These are phyloP conservation scores for Cymbopogon citratus DNA, from an alignment of 176 grass and related monocot genomes.

Conservation along the genomic window DNA sequence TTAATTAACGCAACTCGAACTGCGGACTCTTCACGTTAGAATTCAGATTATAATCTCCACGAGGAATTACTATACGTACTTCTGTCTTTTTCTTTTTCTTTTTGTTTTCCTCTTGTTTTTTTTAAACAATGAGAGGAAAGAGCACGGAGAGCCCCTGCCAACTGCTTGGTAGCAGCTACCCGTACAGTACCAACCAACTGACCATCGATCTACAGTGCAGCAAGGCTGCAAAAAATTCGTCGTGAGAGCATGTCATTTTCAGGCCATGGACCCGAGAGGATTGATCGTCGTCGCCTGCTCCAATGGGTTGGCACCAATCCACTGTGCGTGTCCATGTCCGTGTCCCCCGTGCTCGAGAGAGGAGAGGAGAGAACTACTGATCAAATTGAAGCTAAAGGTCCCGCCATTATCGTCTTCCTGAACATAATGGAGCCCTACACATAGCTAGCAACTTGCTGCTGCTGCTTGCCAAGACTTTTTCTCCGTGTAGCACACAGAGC, in stretches of 20 bases:
- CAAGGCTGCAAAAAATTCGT: background rate
- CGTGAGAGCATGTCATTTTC: background rate
- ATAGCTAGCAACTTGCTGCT: constrained; percentile 3
- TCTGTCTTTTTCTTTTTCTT: too few species aligned
- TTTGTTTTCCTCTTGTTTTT: too few species aligned
- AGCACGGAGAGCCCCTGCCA: background rate
- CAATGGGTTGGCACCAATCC: constrained; percentile 27
- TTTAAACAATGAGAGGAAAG: background rate
- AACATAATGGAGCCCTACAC: background rate
- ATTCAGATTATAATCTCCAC: too few species aligned
- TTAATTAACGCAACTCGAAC: too few species aligned
- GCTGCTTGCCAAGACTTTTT: background rate
- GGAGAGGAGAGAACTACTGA: background rate
- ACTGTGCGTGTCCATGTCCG: constrained; percentile 16
- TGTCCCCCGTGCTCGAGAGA: background rate
- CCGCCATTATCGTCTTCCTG: background rate
- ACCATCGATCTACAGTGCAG: background rate
- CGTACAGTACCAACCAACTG: background rate
- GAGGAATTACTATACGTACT: too few species aligned
- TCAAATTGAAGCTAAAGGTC: background rate
- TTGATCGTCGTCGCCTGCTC: constrained; percentile 1
- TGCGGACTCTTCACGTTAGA: too few species aligned
- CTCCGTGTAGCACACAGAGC: background rate
- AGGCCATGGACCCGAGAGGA: background rate
- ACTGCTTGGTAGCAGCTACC: background rate